phyloP scores from a whole-genome alignment of 106 monocot genomes.

The Agapanthus africanus region DNA sequence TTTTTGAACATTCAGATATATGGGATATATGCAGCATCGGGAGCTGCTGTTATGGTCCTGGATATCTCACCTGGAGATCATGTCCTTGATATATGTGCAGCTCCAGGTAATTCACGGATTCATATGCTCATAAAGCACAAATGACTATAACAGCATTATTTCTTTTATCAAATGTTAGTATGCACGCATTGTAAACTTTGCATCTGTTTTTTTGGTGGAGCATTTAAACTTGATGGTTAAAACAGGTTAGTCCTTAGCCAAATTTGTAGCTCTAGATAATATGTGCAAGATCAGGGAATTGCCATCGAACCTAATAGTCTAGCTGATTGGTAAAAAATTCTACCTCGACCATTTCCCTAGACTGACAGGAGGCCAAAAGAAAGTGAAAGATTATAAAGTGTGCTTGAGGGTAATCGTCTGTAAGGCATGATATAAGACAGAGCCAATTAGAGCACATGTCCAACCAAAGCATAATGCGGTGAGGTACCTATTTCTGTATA shows the following conservation, averaged over 20 bases:
- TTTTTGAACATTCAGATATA: slow-evolving; percentile 57
- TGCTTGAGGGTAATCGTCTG: background rate
- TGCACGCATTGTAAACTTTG: too few relatives aligned
- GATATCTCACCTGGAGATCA: slow-evolving; percentile 73
- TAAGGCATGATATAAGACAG: background rate
- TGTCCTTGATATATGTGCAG: slow-evolving; percentile 93
- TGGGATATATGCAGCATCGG: slow-evolving; percentile 98
- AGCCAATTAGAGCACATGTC: background rate
- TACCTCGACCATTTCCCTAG: background rate
- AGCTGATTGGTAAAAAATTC: background rate
- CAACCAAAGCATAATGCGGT: background rate
- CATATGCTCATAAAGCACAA: too few relatives aligned
- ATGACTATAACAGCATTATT: too few relatives aligned
- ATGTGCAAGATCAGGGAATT: background rate
- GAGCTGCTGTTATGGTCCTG: slow-evolving; percentile 80
- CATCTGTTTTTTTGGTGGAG: too few relatives aligned
- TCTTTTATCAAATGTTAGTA: too few relatives aligned
- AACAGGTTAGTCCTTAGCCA: too few relatives aligned
- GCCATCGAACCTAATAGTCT: background rate
- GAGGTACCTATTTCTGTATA: background rate
- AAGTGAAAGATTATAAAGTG: background rate
- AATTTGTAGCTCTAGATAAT: background rate
- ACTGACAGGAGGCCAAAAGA: background rate
- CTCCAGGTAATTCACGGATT: slow-evolving; percentile 85
- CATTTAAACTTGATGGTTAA: too few relatives aligned